phyloP scores from a whole-genome alignment of 257 asterid species.

The Parsonsia alboflavescens region DNA sequence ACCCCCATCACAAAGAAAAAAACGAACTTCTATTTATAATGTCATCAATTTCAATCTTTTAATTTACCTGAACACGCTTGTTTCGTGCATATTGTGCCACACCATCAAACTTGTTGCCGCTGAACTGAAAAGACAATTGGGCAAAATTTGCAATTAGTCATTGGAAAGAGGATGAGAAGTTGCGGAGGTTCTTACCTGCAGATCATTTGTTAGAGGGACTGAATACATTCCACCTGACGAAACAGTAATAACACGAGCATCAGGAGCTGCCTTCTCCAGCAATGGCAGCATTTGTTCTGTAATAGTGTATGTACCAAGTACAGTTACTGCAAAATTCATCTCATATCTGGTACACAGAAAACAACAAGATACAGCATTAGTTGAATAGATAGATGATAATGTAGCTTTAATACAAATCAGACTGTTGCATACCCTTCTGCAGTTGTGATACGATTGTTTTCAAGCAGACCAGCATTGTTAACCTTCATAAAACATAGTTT shows the following conservation, averaged over 20 bases:
- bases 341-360: constrained; percentile 45
- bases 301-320: constrained; percentile 72
- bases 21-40: neutral
- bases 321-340: constrained; percentile 84
- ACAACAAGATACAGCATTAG: constrained; percentile 6
- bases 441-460: constrained; percentile 47
- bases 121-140: constrained; percentile 46
- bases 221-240: constrained; percentile 96
- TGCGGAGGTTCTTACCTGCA: constrained; percentile 39
- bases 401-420: constrained; percentile 9
- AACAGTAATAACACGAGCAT: constrained; percentile 95
- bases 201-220: constrained; percentile 66
- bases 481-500: constrained; percentile 42
- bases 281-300: constrained; percentile 76
- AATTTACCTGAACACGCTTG: constrained; percentile 79
- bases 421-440: constrained; percentile 68
- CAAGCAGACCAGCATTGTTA: constrained; percentile 90
- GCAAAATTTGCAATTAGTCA: constrained; percentile 11
- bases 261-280: constrained; percentile 83
- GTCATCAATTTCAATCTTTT: neutral
- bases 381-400: constrained; percentile 2
- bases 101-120: constrained; percentile 53
- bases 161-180: neutral
- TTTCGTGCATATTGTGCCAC: constrained; percentile 85
- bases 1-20: too few species aligned